A percentile compares a stretch with the other conserved stretches of the same genome.
Conservation (phyloP, 2,329 filamentous ascomycete genomes). For the Aspergillus arachidicola region DNA sequence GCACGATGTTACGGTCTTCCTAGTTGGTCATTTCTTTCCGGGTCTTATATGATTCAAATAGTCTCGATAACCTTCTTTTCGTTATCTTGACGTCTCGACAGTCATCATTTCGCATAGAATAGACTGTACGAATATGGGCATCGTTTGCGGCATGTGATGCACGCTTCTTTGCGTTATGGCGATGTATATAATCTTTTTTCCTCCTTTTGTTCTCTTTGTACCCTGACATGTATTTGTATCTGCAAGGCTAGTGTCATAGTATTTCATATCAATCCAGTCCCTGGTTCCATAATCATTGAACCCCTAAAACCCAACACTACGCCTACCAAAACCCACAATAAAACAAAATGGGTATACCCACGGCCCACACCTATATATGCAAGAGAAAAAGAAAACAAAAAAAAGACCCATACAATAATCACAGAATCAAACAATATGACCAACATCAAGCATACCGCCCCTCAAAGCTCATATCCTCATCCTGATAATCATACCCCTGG, state of each 20-base stretch:
- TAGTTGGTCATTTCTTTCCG: not conserved
- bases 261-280: conserved; percentile 14
- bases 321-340: conserved; percentile 8
- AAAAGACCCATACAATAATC: conserved; percentile 13
- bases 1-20: not conserved
- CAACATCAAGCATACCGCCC: conserved; percentile 16
- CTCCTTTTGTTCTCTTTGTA: conserved; percentile 13
- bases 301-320: conserved; percentile 12
- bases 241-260: conserved; percentile 18
- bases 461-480: conserved; percentile 30
- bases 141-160: conserved; percentile 6
- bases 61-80: conserved; percentile 19
- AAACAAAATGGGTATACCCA: conserved; percentile 22
- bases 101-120: conserved; percentile 14
- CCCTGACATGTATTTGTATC: conserved; percentile 34
- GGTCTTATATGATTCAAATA: conserved; percentile 13
- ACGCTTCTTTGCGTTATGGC: conserved; percentile 20
- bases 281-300: conserved; percentile 10
- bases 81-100: conserved; percentile 12
- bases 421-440: conserved; percentile 6
- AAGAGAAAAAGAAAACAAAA: conserved; percentile 3
- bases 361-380: conserved; percentile 3
- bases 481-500: conserved; percentile 25
- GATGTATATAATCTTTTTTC: conserved; percentile 25
- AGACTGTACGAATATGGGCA: conserved; percentile 22